A percentile compares a stretch with the other conserved stretches of the same genome.
Conservation (phyloP, 768 basidiomycete species). For the Fibroporia radiculosa region DNA sequence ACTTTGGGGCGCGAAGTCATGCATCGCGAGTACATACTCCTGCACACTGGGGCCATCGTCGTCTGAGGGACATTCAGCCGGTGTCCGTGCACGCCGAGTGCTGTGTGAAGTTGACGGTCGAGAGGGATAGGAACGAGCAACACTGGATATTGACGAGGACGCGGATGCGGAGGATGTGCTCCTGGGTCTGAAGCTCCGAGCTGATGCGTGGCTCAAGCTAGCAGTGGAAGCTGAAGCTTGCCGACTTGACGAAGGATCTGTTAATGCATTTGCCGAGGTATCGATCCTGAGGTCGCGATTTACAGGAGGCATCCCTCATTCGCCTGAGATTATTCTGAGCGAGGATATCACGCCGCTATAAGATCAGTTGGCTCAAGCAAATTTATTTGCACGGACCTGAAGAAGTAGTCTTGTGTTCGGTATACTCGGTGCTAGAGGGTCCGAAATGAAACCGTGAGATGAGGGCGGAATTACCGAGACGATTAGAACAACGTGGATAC, state of each 20-base stretch:
- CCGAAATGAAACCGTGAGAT: no score
- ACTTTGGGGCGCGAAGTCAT: slow-evolving; percentile 75
- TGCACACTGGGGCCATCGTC: slow-evolving; percentile 18
- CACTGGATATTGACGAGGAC: slow-evolving; percentile 17
- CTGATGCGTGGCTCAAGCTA: slow-evolving; percentile 7
- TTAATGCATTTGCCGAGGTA: slow-evolving; percentile 20
- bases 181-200: slow-evolving; percentile 17
- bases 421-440: no score
- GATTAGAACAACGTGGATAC: no score
- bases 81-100: slow-evolving; percentile 5
- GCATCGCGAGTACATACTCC: slow-evolving; percentile 86
- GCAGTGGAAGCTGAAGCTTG: neutral
- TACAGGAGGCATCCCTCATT: slow-evolving; percentile 17
- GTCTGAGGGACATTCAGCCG: slow-evolving; percentile 12
- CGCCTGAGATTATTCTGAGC: no score
- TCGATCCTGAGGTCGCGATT: slow-evolving; percentile 28
- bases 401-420: no score
- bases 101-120: slow-evolving; percentile 1
- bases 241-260: slow-evolving; percentile 16
- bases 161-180: slow-evolving; percentile 19
- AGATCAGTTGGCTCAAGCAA: no score
- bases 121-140: slow-evolving; percentile 9
- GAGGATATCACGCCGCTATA: no score
- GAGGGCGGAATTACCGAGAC: no score
- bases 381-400: no score